phyloP scores from a whole-genome alignment of 2,329 filamentous ascomycete species.

The Penicillium palitans region DNA sequence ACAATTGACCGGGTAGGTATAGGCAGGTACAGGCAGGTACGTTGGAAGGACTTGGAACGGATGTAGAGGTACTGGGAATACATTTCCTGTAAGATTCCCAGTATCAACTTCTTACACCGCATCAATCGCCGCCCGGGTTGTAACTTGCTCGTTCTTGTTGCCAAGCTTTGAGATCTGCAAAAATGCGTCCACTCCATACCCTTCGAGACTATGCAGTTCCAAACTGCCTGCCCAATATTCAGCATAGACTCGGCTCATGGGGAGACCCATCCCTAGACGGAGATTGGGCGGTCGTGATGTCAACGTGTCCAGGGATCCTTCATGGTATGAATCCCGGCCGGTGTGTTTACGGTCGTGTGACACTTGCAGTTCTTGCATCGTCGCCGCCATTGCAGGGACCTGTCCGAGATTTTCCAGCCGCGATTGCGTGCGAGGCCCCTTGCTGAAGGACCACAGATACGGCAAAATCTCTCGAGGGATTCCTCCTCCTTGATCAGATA shows the following conservation, averaged over 20 bases:
- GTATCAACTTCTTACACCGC: slow-evolving; percentile 56
- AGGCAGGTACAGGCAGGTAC: neutral
- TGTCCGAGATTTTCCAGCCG: slow-evolving; percentile 81
- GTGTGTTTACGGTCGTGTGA: slow-evolving; percentile 37
- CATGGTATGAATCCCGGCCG: slow-evolving; percentile 42
- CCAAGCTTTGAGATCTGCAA: slow-evolving; percentile 93
- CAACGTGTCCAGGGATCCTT: slow-evolving; percentile 74
- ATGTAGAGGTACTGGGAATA: neutral
- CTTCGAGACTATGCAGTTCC: slow-evolving; percentile 87
- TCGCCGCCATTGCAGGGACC: slow-evolving; percentile 90
- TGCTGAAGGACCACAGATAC: slow-evolving; percentile 94
- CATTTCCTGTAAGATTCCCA: neutral
- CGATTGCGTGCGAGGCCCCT: slow-evolving; percentile 76
- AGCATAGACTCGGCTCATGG: slow-evolving; percentile 90
- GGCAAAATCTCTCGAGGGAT: slow-evolving; percentile 82
- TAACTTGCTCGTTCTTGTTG: slow-evolving; percentile 96
- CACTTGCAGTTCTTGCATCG: slow-evolving; percentile 77
- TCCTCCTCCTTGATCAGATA: slow-evolving; percentile 93
- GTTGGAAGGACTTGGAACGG: neutral
- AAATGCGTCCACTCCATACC: slow-evolving; percentile 94
- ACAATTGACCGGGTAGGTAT: neutral
- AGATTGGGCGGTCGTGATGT: slow-evolving; percentile 82
- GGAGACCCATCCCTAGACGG: slow-evolving; percentile 86
- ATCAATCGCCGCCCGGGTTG: slow-evolving; percentile 73
- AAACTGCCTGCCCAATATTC: slow-evolving; percentile 97